Evolutionary conservation across 495 filamentous ascomycete genomes (phyloP), one percentile per base, ranked within the genome.

Genomic region (Haplographium delicatum): DNA sequence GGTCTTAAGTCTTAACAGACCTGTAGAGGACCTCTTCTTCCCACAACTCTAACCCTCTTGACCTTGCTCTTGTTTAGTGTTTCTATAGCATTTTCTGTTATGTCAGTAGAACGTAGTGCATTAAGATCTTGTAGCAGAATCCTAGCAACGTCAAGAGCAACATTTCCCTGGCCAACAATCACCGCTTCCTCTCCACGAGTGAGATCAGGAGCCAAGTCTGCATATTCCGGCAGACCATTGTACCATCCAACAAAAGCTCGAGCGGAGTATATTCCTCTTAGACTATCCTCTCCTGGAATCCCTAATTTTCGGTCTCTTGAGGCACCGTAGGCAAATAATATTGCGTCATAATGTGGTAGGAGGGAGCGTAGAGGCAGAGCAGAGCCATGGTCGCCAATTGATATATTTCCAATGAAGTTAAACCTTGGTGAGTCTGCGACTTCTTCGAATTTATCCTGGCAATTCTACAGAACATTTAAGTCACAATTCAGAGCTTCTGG

Each of bases 241-340:
- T 98, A 98, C 93, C 93, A 98, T 13, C 91, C 93, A 5, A 98
- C 94, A 66, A 97, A 98, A 42, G 88, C 86, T 5, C 93, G 79
- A 3, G 93, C 93, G 13, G 90, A 95, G 67, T 88, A 84, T 28
- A 98, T 82, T 33, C 88, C 88, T 9, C 71, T 70, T 27, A 88
- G 57, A 11, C 65, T 65, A 8, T 82, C 70, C 59, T 98, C 93
- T n/a, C 91, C 88, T 0, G 85, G 82, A 34, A 98, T 87, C 0
- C 77, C 81, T 0, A 98, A 72, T 9, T 71, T 78, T 49, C 82
- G 79, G 66, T 98, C 93, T 62, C 86, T 76, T 1, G 87, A 83
- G 0, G 94, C 90, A 18, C 93, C 93, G 58, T 96, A 97, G 13
- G 93, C 83, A 64, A 98, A 95, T 1, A 97, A 69, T 26, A 97